These are phyloP conservation scores for Hemerocallis citrina DNA, from an alignment of 106 monocot genomes.

Conservation along the genomic window DNA sequence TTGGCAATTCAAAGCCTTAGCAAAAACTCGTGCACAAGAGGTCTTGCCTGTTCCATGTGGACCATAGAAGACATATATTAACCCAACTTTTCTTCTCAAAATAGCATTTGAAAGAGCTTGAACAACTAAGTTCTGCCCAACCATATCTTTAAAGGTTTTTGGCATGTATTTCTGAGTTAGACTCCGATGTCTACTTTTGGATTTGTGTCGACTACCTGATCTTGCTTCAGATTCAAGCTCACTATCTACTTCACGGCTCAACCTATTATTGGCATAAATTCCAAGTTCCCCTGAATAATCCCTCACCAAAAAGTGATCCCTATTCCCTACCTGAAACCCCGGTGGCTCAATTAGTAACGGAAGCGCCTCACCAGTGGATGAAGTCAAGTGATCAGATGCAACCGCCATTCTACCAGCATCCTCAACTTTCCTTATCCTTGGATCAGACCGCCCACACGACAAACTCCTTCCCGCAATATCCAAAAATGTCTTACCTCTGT, in stretches of 20 bases:
- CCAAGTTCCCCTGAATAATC: constrained; percentile 61
- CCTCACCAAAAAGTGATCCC: constrained; percentile 13
- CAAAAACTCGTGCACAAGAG: constrained; percentile 90
- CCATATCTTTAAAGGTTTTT: constrained; percentile 75
- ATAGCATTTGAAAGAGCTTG: constrained; percentile 92
- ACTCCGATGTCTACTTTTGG: constrained; percentile 38
- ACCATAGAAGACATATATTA: constrained; percentile 87
- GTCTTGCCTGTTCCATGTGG: constrained; percentile 95
- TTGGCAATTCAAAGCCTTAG: constrained; percentile 78
- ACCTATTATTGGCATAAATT: constrained; percentile 47
- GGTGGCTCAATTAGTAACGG: constrained; percentile 62
- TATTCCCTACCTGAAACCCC: constrained; percentile 34
- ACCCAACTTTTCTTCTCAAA: constrained; percentile 64
- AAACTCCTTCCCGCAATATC: constrained; percentile 90
- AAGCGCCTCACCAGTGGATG: constrained; percentile 53
- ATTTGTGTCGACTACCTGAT: constrained; percentile 18
- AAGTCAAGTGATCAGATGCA: constrained; percentile 32
- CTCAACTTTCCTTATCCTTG: constrained; percentile 37
- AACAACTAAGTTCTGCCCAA: constrained; percentile 87
- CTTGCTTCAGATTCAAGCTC: constrained; percentile 48
- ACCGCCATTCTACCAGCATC: constrained; percentile 24
- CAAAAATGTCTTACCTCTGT: constrained; percentile 69
- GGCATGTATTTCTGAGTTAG: constrained; percentile 91
- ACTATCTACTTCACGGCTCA: constrained; percentile 31
- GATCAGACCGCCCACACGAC: constrained; percentile 78